Base-by-base conservation (phyloP, 1,284 basidiomycete genomes). In the Austroboletus rostrupii region DNA sequence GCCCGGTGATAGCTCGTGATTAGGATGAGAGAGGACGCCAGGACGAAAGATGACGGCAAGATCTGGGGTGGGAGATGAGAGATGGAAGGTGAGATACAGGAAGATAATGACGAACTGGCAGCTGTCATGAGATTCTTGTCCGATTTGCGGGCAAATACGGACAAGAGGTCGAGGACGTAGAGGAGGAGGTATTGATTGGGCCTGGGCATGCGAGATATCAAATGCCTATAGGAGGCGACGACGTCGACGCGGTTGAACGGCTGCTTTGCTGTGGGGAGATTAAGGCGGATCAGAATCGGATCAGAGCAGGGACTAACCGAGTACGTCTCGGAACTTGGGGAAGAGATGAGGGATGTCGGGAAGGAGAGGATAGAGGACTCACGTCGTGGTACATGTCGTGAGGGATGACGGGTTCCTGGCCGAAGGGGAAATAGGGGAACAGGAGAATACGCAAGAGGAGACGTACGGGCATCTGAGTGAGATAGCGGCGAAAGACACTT, bases 101-200 rank as follows among this genome's bases (percentile, higher is more conserved):
- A 19, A 19, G 11, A 4, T 1, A 21, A 14, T 26, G 43, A 68
- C 89, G 63, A 58, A 95, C 92, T 99, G 53, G 89, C 81, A 14
- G 95, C 89, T 1, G 89, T 95, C 96, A 99, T 99, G 42, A 95
- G 75, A 66, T 98, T 99, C 73, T 88, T 90, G 59, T 94, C 89
- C 23, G 85, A 82, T 66, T 92, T 93, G 51, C 88, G 82, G 2
- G 92, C 88, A 71, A 99, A 97, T 9, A 99, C 93, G 43, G 92
- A 93, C 43, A 99, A 76, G 20, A 99, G 80, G 68, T 99, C 96
- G 53, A 99, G 81, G 31, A 99, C 92, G 68, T 99, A 99, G 49
- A 98, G 84, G 26, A 99, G 77, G 20, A 99, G 83, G 66, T 95
- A 97, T 66, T 96, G 93, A 59, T 97, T 96, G 31, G 89, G 81